Evolutionary conservation across 495 filamentous ascomycete species (phyloP).

Genomic region (Cercophora scortea): DNA sequence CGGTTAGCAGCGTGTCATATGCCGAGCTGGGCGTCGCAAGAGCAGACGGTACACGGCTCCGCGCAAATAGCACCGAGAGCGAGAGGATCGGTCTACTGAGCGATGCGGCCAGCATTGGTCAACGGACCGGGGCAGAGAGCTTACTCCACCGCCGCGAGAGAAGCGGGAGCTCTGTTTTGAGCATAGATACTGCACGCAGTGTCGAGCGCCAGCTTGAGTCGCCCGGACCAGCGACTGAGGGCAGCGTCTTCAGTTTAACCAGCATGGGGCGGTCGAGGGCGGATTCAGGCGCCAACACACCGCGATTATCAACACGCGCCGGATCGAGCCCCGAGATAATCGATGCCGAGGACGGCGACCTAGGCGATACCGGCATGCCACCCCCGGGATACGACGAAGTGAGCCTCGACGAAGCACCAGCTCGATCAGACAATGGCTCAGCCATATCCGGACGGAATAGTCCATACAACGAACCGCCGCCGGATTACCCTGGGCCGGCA

Average conservation of each 20-base stretch:
- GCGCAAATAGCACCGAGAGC: slow-evolving; percentile 72
- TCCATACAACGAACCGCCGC: slow-evolving; percentile 37
- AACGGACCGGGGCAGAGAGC: slow-evolving; percentile 9
- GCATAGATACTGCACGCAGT: slow-evolving; percentile 32
- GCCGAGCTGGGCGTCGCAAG: slow-evolving; percentile 77
- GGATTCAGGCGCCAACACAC: slow-evolving; percentile 19
- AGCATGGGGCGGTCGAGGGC: slow-evolving; percentile 16
- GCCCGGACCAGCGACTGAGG: slow-evolving; percentile 9
- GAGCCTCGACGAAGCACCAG: slow-evolving; percentile 34
- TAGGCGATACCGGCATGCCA: slow-evolving; percentile 41
- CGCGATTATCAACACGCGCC: slow-evolving; percentile 17
- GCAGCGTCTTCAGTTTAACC: slow-evolving; percentile 15
- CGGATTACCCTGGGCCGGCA: slow-evolving; percentile 37
- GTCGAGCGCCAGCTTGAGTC: slow-evolving; percentile 15
- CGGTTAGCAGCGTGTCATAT: slow-evolving; percentile 80
- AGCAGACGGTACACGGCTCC: slow-evolving; percentile 80
- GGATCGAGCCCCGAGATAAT: slow-evolving; percentile 35
- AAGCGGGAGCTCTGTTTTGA: slow-evolving; percentile 36
- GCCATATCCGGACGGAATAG: slow-evolving; percentile 26
- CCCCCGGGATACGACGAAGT: slow-evolving; percentile 51
- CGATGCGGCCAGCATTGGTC: slow-evolving; percentile 55
- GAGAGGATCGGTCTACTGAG: slow-evolving; percentile 67
- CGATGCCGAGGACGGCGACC: slow-evolving; percentile 36
- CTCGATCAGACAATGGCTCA: slow-evolving; percentile 21
- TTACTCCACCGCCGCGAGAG: slow-evolving; percentile 34